These are phyloP conservation scores for Gamarada debralockiae DNA, from an alignment of 495 filamentous ascomycete species.

Conservation along the genomic window DNA sequence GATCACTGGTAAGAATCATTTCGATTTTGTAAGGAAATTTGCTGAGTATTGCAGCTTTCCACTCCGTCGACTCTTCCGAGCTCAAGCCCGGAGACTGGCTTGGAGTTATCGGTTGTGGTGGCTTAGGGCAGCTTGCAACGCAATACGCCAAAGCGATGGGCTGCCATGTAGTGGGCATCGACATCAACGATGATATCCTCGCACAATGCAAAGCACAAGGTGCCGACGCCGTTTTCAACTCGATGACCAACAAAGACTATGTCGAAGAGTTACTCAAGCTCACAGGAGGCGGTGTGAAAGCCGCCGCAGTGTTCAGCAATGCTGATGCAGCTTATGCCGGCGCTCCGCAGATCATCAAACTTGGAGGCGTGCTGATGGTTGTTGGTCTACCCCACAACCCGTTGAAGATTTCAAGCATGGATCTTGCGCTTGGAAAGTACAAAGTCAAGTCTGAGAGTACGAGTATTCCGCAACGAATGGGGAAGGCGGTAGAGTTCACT, in stretches of 20 bases:
- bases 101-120: slow-evolving; percentile 13
- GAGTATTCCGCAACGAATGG: slow-evolving; percentile 15
- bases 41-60: slow-evolving; percentile 24
- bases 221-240: slow-evolving; percentile 12
- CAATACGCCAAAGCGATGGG: slow-evolving; percentile 17
- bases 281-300: slow-evolving; percentile 11
- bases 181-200: slow-evolving; percentile 19
- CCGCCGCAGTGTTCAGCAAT: slow-evolving; percentile 21
- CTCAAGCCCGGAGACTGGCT: slow-evolving; percentile 30
- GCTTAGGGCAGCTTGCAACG: slow-evolving; percentile 13
- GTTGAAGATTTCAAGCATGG: slow-evolving; percentile 24
- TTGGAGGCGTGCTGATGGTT: slow-evolving; percentile 35
- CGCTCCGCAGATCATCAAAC: slow-evolving; percentile 16
- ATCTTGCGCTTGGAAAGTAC: slow-evolving; percentile 22
- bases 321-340: slow-evolving; percentile 29
- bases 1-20: slow-evolving; percentile 24
- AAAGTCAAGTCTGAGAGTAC: slow-evolving; percentile 22
- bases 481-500: slow-evolving; percentile 18
- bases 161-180: slow-evolving; percentile 15
- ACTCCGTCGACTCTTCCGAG: slow-evolving; percentile 35
- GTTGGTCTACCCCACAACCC: slow-evolving; percentile 34
- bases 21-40: not conserved
- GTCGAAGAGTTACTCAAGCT: slow-evolving; percentile 7
- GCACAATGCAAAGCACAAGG: slow-evolving; percentile 4
- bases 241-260: slow-evolving; percentile 8